A percentile compares a stretch with the other conserved stretches of the same genome.
phyloP scores from a whole-genome alignment of 768 basidiomycete species.

The Lactarius hatsudake region DNA sequence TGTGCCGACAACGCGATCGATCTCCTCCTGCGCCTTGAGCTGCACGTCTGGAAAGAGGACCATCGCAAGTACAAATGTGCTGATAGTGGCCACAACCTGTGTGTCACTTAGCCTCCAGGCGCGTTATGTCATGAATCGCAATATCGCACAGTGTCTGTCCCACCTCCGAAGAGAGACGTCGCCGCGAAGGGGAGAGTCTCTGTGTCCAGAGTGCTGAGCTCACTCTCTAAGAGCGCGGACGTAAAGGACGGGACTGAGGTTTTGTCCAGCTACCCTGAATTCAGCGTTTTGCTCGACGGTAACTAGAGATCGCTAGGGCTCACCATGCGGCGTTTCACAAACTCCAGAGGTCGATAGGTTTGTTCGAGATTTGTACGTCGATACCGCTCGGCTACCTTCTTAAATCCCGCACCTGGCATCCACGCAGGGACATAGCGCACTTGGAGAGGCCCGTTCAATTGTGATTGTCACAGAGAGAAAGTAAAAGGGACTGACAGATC shows the following conservation, averaged over 20 bases:
- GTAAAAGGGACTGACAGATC: not conserved
- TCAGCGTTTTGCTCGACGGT: not conserved
- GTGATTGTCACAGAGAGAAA: not conserved
- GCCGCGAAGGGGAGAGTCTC: conserved; percentile 8
- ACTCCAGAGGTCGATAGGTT: conserved; percentile 21
- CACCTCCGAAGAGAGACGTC: conserved; percentile 20
- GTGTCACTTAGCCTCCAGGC: not conserved
- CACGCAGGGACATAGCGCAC: conserved; percentile 27
- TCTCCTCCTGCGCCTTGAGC: conserved; percentile 30
- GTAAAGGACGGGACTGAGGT: conserved; percentile 10
- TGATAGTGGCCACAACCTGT: conserved; percentile 23
- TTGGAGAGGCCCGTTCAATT: not conserved
- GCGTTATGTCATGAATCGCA: not conserved
- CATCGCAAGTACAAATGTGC: conserved; percentile 28
- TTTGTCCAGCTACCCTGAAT: not conserved
- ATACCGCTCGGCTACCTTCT: conserved; percentile 16
- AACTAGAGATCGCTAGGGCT: not conserved
- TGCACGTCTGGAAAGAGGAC: conserved; percentile 29
- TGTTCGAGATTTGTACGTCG: conserved; percentile 16
- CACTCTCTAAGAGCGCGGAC: conserved; percentile 4
- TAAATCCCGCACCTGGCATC: conserved; percentile 29
- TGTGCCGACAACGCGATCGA: conserved; percentile 29
- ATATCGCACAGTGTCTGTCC: conserved; percentile 19
- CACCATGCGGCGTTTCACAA: conserved; percentile 28
- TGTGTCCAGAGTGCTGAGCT: conserved; percentile 2